Percentiles rank a stretch among this genome's conserved stretches.
These are phyloP conservation scores for Boletales sp. DNA, from an alignment of 768 basidiomycete species.

Conservation along the genomic window DNA sequence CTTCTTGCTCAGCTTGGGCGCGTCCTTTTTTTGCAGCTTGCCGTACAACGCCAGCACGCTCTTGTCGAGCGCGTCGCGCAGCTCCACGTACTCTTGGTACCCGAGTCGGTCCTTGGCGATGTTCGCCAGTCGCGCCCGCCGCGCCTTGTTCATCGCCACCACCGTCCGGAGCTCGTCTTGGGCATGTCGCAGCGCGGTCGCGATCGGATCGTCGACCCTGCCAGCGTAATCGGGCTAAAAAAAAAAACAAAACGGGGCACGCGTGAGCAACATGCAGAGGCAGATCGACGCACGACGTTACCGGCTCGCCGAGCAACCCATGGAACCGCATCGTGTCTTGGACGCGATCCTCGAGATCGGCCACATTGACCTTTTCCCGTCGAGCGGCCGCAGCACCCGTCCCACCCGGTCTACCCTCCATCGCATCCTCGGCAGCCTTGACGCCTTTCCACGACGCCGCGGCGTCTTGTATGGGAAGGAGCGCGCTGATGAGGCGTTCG, in stretches of 20 bases:
- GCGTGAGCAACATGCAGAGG: constrained; percentile 2
- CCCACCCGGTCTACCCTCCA: constrained; percentile 79
- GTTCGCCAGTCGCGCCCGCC: constrained; percentile 65
- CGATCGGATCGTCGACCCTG: constrained; percentile 91
- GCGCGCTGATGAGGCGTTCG: constrained; percentile 74
- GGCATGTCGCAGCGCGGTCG: constrained; percentile 83
- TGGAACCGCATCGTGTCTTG: constrained; percentile 76
- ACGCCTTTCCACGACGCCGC: constrained; percentile 66
- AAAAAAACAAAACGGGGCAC: no score
- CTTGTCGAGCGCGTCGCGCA: constrained; percentile 83
- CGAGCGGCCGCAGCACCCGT: constrained; percentile 74
- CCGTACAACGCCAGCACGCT: constrained; percentile 70
- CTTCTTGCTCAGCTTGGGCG: constrained; percentile 64
- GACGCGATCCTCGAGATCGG: constrained; percentile 72
- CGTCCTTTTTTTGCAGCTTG: constrained; percentile 81
- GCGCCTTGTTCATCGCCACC: constrained; percentile 76
- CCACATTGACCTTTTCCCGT: constrained; percentile 72
- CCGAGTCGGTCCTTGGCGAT: constrained; percentile 86
- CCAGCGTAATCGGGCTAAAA: constrained; percentile 67
- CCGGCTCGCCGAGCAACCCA: constrained; percentile 64
- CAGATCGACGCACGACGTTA: constrained; percentile 51
- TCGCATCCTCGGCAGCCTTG: constrained; percentile 79
- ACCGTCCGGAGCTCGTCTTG: constrained; percentile 79
- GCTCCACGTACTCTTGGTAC: constrained; percentile 86
- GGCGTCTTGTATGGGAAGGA: constrained; percentile 66